A percentile compares a stretch with the other conserved stretches of the same genome.
Conservation (phyloP, 148 eudicot genomes). For the Cornus controversa region DNA sequence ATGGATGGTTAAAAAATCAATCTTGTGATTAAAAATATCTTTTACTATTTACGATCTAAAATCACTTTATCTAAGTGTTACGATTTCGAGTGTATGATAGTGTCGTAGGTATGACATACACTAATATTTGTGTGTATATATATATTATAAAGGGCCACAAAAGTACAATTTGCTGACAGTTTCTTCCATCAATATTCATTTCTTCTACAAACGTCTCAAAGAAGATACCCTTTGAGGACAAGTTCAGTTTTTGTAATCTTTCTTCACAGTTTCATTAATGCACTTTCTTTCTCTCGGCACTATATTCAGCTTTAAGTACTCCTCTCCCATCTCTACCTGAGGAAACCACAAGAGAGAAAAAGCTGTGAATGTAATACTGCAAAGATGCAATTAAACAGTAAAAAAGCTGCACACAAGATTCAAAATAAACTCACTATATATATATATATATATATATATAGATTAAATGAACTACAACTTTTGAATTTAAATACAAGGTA, state of each 20-base stretch:
- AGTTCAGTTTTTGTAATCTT: background rate
- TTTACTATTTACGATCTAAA: too few relatives aligned
- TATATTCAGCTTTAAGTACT: slow-evolving; percentile 23
- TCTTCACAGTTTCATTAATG: background rate
- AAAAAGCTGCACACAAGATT: slow-evolving; percentile 11
- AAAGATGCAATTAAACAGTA: slow-evolving; percentile 3
- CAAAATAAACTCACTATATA: slow-evolving; percentile 3
- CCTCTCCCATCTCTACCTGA: slow-evolving; percentile 8
- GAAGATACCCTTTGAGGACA: slow-evolving; percentile 4
- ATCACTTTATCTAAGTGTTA: too few relatives aligned
- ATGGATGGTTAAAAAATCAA: too few relatives aligned
- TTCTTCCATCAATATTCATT: too few relatives aligned
- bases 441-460: too few relatives aligned
- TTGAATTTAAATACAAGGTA: background rate
- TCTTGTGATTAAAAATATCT: too few relatives aligned
- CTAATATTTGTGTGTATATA: too few relatives aligned
- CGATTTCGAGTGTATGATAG: too few relatives aligned
- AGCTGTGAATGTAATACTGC: background rate
- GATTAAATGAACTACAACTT: background rate
- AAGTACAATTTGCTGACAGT: slow-evolving; percentile 5
- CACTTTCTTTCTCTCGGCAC: slow-evolving; percentile 12
- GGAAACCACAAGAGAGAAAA: too few relatives aligned
- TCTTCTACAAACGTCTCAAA: slow-evolving; percentile 24
- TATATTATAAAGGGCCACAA: background rate
- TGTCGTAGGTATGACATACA: too few relatives aligned